These are phyloP conservation scores for Trichophyton benhamiae DNA, from an alignment of 2,329 filamentous ascomycete species.

Conservation along the genomic window DNA sequence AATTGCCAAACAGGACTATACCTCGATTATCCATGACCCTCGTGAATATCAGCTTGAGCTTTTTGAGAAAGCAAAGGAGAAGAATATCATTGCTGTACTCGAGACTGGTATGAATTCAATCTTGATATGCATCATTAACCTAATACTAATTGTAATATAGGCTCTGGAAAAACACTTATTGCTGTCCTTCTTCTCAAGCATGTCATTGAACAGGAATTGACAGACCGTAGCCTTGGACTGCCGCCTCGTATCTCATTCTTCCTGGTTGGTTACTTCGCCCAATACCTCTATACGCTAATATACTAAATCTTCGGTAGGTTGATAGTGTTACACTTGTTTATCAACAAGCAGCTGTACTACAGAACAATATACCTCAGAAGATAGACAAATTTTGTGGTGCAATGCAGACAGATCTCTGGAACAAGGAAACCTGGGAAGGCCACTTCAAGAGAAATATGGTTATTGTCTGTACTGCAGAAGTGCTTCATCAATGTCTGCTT, in stretches of 20 bases:
- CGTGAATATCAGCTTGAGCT: conserved; percentile 87
- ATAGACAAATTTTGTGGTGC: conserved; percentile 64
- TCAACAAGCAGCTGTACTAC: conserved; percentile 75
- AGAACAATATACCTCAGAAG: conserved; percentile 64
- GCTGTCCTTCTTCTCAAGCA: conserved; percentile 73
- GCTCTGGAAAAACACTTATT: conserved; percentile 93
- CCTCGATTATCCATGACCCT: conserved; percentile 58
- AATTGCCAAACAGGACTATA: conserved; percentile 40
- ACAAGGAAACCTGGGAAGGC: conserved; percentile 46
- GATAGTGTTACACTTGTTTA: conserved; percentile 82
- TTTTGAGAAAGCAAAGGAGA: conserved; percentile 70
- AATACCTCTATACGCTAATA: background rate
- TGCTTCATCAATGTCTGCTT: conserved; percentile 65
- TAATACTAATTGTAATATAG: conserved; percentile 27
- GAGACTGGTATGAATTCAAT: conserved; percentile 55
- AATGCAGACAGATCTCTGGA: conserved; percentile 51
- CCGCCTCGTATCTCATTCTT: conserved; percentile 66
- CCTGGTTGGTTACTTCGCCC: conserved; percentile 41
- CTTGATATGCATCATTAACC: conserved; percentile 13
- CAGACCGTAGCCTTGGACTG: conserved; percentile 50
- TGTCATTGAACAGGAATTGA: conserved; percentile 63
- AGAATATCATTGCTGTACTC: conserved; percentile 84
- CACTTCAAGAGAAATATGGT: conserved; percentile 58
- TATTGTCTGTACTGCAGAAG: conserved; percentile 83
- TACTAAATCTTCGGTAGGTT: conserved; percentile 38